Evolutionary conservation across 2,329 filamentous ascomycete genomes (phyloP).

Genomic region (Fonsecaea nubica): DNA sequence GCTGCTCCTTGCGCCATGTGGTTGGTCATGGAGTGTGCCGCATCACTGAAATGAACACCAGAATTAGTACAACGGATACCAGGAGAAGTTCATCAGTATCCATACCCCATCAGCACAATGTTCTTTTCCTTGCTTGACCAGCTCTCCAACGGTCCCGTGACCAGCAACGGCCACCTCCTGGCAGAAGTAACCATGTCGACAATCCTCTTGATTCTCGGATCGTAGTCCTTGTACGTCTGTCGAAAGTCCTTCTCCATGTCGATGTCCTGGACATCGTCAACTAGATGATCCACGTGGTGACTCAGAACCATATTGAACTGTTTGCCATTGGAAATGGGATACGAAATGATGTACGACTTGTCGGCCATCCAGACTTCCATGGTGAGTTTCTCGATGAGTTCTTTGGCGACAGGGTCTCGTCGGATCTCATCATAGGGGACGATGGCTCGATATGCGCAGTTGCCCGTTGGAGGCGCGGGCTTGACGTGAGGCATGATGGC

Average conservation of each 20-base stretch:
- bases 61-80: slow-evolving; percentile 2
- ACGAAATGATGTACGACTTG: slow-evolving; percentile 54
- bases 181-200: slow-evolving; percentile 50
- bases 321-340: slow-evolving; percentile 54
- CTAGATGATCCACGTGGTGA: slow-evolving; percentile 49
- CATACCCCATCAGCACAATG: slow-evolving; percentile 50
- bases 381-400: slow-evolving; percentile 49
- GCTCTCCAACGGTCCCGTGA: slow-evolving; percentile 50
- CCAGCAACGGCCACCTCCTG: slow-evolving; percentile 52
- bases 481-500: slow-evolving; percentile 51
- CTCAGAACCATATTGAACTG: slow-evolving; percentile 57
- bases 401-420: slow-evolving; percentile 50
- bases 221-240: slow-evolving; percentile 53
- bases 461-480: slow-evolving; percentile 49
- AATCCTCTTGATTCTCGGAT: slow-evolving; percentile 52
- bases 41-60: slow-evolving; percentile 41
- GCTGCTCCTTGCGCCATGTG: slow-evolving; percentile 55
- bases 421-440: slow-evolving; percentile 53
- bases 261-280: slow-evolving; percentile 47
- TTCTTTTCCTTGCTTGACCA: slow-evolving; percentile 53
- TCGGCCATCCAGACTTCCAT: slow-evolving; percentile 57
- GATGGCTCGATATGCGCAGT: slow-evolving; percentile 55
- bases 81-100: background rate
- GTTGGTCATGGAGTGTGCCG: slow-evolving; percentile 52
- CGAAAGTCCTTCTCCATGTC: slow-evolving; percentile 52